Evolutionary conservation across 371 early-diverging fungal species (phyloP).

Genomic region (Mortierella sp.): DNA sequence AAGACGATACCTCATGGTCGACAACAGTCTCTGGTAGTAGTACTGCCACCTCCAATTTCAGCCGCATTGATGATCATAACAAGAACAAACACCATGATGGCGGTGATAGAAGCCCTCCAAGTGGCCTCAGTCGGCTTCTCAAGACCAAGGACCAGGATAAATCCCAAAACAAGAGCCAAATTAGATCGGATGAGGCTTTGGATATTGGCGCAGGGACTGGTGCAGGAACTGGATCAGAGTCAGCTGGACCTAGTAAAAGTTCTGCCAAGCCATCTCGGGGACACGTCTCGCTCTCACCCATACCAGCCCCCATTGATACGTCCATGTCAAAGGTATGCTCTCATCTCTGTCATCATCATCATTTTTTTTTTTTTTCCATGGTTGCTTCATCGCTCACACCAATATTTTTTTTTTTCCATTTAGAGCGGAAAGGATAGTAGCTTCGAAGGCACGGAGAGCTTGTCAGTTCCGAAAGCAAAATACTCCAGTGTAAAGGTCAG

Average conservation of each 20-base stretch:
- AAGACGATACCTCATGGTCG: conserved; percentile 27
- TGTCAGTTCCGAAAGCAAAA: conserved; percentile 15
- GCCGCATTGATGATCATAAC: conserved; percentile 1
- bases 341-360: not conserved
- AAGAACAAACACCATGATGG: conserved; percentile 20
- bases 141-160: conserved; percentile 36
- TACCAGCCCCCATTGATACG: conserved; percentile 28
- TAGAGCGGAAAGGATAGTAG: conserved; percentile 15
- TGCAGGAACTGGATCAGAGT: conserved; percentile 10
- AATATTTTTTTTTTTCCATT: not conserved
- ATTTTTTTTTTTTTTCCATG: not conserved
- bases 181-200: conserved; percentile 6
- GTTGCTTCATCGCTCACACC: not conserved
- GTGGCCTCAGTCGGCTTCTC: conserved; percentile 40
- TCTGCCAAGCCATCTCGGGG: not conserved
- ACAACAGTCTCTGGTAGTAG: not conserved
- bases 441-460: not conserved
- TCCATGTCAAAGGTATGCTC: conserved; percentile 12
- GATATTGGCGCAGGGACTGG: not conserved
- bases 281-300: conserved; percentile 11
- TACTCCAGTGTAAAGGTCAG: conserved; percentile 9
- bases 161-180: not conserved
- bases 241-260: not conserved
- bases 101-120: conserved; percentile 33
- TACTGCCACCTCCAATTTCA: not conserved